These are phyloP conservation scores for Fusarium subglutinans DNA, from an alignment of 2,329 filamentous ascomycete genomes.

Conservation along the genomic window DNA sequence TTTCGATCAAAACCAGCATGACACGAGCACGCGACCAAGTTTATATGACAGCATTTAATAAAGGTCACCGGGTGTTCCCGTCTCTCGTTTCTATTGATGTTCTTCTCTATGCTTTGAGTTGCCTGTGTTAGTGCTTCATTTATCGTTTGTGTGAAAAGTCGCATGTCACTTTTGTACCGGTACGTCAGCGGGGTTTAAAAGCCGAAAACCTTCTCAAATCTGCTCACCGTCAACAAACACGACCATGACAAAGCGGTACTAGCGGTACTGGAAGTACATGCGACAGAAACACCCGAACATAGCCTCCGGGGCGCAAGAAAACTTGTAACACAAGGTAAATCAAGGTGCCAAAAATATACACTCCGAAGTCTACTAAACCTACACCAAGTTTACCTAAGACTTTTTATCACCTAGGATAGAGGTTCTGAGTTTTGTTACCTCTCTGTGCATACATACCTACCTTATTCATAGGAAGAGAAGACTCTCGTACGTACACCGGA, in stretches of 20 bases:
- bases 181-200: conserved; percentile 43
- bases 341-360: neutral
- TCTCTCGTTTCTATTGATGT: neutral
- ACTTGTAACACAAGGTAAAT: neutral
- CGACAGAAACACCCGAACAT: neutral
- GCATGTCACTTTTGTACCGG: conserved; percentile 46
- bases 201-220: conserved; percentile 62
- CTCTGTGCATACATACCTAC: neutral
- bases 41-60: neutral
- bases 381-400: neutral
- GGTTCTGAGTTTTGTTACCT: neutral
- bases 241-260: conserved; percentile 16
- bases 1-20: neutral
- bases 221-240: conserved; percentile 49
- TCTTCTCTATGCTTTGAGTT: neutral
- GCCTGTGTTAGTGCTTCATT: neutral
- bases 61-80: neutral
- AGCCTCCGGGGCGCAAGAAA: neutral
- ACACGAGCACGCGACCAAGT: neutral
- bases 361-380: neutral
- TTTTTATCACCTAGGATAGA: neutral
- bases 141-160: neutral
- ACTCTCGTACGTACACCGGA: neutral
- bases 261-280: neutral
- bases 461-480: neutral